phyloP scores from a whole-genome alignment of 768 basidiomycete species.

The Xerocomus brunneocitrinus region DNA sequence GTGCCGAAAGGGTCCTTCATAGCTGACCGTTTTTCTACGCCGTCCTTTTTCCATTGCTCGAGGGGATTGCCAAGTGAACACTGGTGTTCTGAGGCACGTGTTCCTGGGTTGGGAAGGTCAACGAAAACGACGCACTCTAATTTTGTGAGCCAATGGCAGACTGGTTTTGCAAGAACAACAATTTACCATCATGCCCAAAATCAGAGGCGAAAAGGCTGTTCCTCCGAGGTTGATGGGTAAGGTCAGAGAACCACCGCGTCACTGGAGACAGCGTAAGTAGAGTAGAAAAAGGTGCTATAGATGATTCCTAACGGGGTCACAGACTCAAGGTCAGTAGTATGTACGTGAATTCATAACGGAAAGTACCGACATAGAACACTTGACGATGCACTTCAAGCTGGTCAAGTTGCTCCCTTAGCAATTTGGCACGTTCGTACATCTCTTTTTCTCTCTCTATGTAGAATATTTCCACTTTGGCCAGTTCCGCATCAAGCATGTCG shows the following conservation, averaged over 20 bases:
- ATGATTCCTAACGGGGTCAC: slow-evolving; percentile 6
- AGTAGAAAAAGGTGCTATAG: slow-evolving; percentile 1
- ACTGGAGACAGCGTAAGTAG: slow-evolving; percentile 2
- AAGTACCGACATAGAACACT: slow-evolving; percentile 47
- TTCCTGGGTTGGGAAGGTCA: background rate
- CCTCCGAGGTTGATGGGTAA: background rate
- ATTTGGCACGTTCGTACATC: slow-evolving; percentile 43
- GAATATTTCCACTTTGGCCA: slow-evolving; percentile 83
- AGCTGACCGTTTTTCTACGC: background rate
- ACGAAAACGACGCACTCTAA: background rate
- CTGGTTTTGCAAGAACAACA: no score
- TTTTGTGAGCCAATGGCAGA: background rate
- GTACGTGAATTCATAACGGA: background rate
- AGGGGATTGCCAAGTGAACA: background rate
- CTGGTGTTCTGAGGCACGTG: background rate
- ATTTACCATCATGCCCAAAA: slow-evolving; percentile 13
- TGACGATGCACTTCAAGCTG: slow-evolving; percentile 69
- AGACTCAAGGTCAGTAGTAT: background rate
- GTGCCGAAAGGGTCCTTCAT: background rate
- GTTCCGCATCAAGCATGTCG: slow-evolving; percentile 63
- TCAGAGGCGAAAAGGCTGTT: slow-evolving; percentile 7
- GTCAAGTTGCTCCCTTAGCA: slow-evolving; percentile 61
- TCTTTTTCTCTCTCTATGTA: slow-evolving; percentile 66
- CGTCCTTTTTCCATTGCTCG: background rate
- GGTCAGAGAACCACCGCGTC: background rate